Conservation (phyloP, 2,329 filamentous ascomycete genomes). For the Drechslerella coelobrocha region DNA sequence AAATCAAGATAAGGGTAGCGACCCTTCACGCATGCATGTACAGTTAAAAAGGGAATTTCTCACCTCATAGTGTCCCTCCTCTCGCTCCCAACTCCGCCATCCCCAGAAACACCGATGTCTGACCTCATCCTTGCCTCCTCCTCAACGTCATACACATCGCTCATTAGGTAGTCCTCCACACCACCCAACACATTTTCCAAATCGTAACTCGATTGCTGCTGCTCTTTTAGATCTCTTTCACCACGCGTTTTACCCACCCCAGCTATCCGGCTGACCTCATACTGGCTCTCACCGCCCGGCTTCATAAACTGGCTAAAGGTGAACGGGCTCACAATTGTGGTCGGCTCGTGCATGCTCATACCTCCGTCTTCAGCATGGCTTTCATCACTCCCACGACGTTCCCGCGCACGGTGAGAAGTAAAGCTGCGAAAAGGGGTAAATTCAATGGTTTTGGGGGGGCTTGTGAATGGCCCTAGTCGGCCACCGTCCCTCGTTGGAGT, state of each 20-base stretch:
- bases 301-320: slow-evolving; percentile 45
- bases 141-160: slow-evolving; percentile 46
- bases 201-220: slow-evolving; percentile 32
- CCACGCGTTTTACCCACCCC: neutral
- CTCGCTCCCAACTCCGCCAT: neutral
- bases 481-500: neutral
- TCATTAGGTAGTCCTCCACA: slow-evolving; percentile 47
- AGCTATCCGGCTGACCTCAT: slow-evolving; percentile 25
- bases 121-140: slow-evolving; percentile 38
- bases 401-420: slow-evolving; percentile 7
- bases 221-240: neutral
- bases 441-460: slow-evolving; percentile 10
- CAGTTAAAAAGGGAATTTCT: no score
- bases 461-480: slow-evolving; percentile 8
- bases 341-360: slow-evolving; percentile 17
- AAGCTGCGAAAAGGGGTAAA: slow-evolving; percentile 34
- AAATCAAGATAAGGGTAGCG: no score
- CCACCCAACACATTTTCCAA: slow-evolving; percentile 41
- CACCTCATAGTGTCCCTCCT: no score
- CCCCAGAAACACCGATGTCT: slow-evolving; percentile 8
- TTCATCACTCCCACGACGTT: neutral
- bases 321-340: slow-evolving; percentile 39
- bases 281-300: slow-evolving; percentile 27
- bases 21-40: no score
- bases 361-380: neutral